Base-by-base conservation (phyloP, 305 asterid species). In the Lippia alba region DNA sequence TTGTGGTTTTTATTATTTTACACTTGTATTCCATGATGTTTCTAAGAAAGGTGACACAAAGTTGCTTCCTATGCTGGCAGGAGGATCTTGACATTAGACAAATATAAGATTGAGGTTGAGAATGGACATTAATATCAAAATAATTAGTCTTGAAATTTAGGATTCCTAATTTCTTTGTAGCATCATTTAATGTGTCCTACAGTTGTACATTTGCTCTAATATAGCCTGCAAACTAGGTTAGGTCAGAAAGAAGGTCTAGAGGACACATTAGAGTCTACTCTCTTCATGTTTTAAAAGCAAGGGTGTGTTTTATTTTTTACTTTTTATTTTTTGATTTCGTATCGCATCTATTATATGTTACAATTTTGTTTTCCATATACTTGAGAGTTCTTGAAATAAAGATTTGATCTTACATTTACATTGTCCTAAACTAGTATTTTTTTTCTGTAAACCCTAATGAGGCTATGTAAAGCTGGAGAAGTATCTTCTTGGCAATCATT, bases 71-170 rank as follows among this genome's bases (percentile, higher is more conserved):
- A 45, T 64, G 55, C 58, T 61, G 59, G 60, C 61, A 49, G 68
- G 53, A 56, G 50, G 66, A 69, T 56, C 12, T 59, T 61, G n/a
- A 15, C 59, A 16, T 55, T 67, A 18, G 56, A 48, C 24, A 63
- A 56, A 44, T 61, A 61, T 61, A 70, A 70, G 73, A 72, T 36
- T 39, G 54, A 70, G 73, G 67, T 36, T 39, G 54, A 40, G 56
- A 54, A 41, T 51, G 55, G 53, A 48, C 50, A 64, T 34, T 59
- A 44, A 46, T 45, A 34, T 58, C 57, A 50, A 39, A 64, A 67
- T 67, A 63, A 56, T 6, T 24, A 62, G 39, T 48, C 64, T 24
- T 57, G 66, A 64, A 57, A 24, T 49, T 14, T 55, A 11, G 46
- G 41, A 41, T 50, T 60, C 63, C 48, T 7, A 4, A 46, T 56